These are phyloP conservation scores for Camptophora hylomeconis DNA, from an alignment of 2,329 filamentous ascomycete species.

Conservation along the genomic window DNA sequence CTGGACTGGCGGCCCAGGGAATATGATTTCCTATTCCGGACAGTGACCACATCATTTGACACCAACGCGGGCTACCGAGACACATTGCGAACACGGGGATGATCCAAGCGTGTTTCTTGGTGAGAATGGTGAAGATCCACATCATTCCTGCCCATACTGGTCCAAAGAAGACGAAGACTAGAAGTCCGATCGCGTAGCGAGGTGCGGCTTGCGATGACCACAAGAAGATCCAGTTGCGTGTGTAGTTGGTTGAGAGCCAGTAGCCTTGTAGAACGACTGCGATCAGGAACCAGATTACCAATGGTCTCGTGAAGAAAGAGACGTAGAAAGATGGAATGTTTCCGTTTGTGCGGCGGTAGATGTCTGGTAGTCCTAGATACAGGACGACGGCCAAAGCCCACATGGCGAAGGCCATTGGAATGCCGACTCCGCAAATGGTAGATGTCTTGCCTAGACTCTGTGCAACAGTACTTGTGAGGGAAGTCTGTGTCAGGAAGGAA, in stretches of 20 bases:
- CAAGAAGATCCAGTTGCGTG: slow-evolving; percentile 46
- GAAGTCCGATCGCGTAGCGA: slow-evolving; percentile 34
- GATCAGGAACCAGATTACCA: slow-evolving; percentile 21
- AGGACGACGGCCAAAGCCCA: slow-evolving; percentile 37
- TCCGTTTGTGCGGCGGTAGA: slow-evolving; percentile 45
- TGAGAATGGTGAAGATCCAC: slow-evolving; percentile 34
- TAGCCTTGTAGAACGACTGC: slow-evolving; percentile 41
- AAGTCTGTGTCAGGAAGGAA: slow-evolving; percentile 28
- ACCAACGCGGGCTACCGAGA: slow-evolving; percentile 44
- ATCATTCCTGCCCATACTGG: slow-evolving; percentile 36
- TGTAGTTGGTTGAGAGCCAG: slow-evolving; percentile 45
- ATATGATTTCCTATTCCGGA: slow-evolving; percentile 40
- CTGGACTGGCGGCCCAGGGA: slow-evolving; percentile 37
- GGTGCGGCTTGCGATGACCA: slow-evolving; percentile 38
- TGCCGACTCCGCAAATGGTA: slow-evolving; percentile 19
- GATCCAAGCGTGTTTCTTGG: slow-evolving; percentile 42
- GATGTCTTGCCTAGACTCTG: slow-evolving; percentile 1
- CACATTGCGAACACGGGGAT: slow-evolving; percentile 46
- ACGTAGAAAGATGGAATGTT: slow-evolving; percentile 45
- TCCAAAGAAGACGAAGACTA: slow-evolving; percentile 25
- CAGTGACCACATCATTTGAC: slow-evolving; percentile 44
- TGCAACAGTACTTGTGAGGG: slow-evolving; percentile 25
- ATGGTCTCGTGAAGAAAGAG: slow-evolving; percentile 41
- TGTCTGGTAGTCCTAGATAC: slow-evolving; percentile 42
- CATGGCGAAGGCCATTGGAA: slow-evolving; percentile 39